phyloP scores from a whole-genome alignment of 306 rosid genomes.

The Gastrolobium villosum region DNA sequence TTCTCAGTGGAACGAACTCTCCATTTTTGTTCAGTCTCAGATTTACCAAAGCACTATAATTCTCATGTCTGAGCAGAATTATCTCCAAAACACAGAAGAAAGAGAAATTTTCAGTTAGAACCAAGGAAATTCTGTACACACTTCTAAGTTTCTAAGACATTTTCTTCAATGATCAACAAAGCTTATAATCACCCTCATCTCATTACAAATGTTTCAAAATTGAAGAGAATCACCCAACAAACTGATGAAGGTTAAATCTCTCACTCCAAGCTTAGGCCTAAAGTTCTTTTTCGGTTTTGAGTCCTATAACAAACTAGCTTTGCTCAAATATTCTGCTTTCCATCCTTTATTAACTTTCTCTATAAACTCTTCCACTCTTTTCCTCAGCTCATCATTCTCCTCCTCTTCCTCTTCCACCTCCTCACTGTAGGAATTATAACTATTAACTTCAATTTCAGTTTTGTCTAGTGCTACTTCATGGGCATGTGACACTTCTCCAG shows the following conservation, averaged over 20 bases:
- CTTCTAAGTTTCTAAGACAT: constrained; percentile 9
- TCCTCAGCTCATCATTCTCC: constrained; percentile 62
- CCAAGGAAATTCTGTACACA: background rate
- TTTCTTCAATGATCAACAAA: constrained; percentile 12
- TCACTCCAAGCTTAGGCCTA: constrained; percentile 1
- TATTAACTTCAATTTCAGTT: background rate
- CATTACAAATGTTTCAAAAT: constrained; percentile 23
- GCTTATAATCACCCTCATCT: background rate
- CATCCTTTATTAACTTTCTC: constrained; percentile 64
- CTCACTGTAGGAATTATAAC: constrained; percentile 5
- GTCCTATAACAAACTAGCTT: constrained; percentile 35
- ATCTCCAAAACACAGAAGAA: constrained; percentile 5
- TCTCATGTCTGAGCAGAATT: background rate
- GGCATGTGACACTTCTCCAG: constrained; percentile 24
- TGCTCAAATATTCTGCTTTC: constrained; percentile 60
- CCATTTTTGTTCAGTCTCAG: background rate
- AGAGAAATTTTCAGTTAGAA: constrained; percentile 13
- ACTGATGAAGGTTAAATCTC: background rate
- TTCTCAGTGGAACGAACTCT: background rate
- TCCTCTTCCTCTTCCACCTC: constrained; percentile 31
- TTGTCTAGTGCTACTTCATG: constrained; percentile 29
- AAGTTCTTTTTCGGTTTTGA: background rate
- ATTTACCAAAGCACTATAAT: background rate
- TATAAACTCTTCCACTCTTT: constrained; percentile 71
- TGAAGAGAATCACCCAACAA: no score